Base-by-base conservation (phyloP, 2,329 filamentous ascomycete genomes). In the Tolypocladium pustulatum region DNA sequence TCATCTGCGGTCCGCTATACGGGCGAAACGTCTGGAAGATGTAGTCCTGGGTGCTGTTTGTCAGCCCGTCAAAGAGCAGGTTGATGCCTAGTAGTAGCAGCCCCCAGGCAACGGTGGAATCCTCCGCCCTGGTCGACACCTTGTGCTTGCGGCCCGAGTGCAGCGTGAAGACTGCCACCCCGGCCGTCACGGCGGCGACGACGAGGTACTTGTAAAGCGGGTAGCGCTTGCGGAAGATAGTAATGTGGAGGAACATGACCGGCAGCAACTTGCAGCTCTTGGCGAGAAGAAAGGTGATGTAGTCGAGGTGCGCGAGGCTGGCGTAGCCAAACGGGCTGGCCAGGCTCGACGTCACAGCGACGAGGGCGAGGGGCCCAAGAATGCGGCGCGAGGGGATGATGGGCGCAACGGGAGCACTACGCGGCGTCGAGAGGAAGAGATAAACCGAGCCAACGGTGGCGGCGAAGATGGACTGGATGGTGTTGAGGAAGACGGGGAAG, bases 251-350 rank as follows among this genome's bases (percentile, higher is more conserved):
- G 68, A 94, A 87, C 94, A 99, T 97, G 69, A 99, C 94, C 3
- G 94, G 94, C n/a, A 99, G 85, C 25, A 99, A 83, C 78, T 99
- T 99, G 87, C 94, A 99, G 67, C 88, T 92, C 76, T 99, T 97
- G 66, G 94, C 93, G 49, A 99, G 88, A 65, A 97, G 90, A 76
- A 96, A 97, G 36, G 94, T 97, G 69, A 97, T 90, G 76, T 97
- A 97, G 82, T 97, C 94, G 74, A 97, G 91, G 73, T 97, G 91
- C 41, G 88, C 86, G 56, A 97, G 85, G 60, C 86, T 89, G 55
- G 94, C 92, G 75, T 97, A 97, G 65, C 93, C 94, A 69, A 97
- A 97, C 3, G 93, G 93, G n/a, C 88, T 91, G 43, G 93, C 91
- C 57, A 97, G 87, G 4, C 90, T 91, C 66, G 86, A 89, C 5